Percentiles rank a stretch among this genome's conserved stretches.
Conservation (phyloP, 352 stramenopile species). For the Globisporangium barbulae region DNA sequence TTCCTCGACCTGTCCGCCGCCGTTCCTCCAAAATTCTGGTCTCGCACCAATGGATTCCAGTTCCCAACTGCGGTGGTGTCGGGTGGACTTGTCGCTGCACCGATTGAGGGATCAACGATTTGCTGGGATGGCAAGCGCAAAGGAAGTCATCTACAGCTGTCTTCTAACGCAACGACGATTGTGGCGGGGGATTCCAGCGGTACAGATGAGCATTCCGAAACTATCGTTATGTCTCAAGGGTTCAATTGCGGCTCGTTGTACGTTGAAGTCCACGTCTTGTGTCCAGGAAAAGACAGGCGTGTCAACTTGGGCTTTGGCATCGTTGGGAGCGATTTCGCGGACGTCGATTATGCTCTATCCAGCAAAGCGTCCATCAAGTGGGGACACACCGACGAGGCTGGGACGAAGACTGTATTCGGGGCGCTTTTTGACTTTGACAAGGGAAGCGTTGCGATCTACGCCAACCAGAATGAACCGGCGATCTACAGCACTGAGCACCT, state of each 20-base stretch:
- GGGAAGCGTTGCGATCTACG: slow-evolving; percentile 47
- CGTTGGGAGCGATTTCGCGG: slow-evolving; percentile 33
- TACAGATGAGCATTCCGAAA: slow-evolving; percentile 50
- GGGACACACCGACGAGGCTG: slow-evolving; percentile 32
- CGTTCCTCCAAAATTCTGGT: slow-evolving; percentile 66
- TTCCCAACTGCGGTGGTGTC: slow-evolving; percentile 59
- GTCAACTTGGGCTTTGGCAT: slow-evolving; percentile 55
- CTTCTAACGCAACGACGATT: slow-evolving; percentile 48
- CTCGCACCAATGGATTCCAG: slow-evolving; percentile 38
- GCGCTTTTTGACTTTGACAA: slow-evolving; percentile 80
- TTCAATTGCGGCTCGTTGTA: slow-evolving; percentile 56
- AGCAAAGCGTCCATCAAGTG: slow-evolving; percentile 37
- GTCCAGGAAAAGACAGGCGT: slow-evolving; percentile 40
- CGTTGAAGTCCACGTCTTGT: slow-evolving; percentile 55
- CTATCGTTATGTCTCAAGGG: slow-evolving; percentile 44
- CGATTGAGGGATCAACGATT: slow-evolving; percentile 57
- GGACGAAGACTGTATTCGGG: slow-evolving; percentile 46
- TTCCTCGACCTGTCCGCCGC: slow-evolving; percentile 57
- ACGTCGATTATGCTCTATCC: slow-evolving; percentile 19
- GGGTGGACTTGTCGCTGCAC: slow-evolving; percentile 54
- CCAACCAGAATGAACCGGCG: slow-evolving; percentile 41
- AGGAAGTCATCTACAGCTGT: slow-evolving; percentile 42
- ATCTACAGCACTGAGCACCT: slow-evolving; percentile 30
- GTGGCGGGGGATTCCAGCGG: slow-evolving; percentile 49
- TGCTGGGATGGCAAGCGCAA: slow-evolving; percentile 62